phyloP scores from a whole-genome alignment of 1,284 basidiomycete species.

The Marasmius tenuissimus region DNA sequence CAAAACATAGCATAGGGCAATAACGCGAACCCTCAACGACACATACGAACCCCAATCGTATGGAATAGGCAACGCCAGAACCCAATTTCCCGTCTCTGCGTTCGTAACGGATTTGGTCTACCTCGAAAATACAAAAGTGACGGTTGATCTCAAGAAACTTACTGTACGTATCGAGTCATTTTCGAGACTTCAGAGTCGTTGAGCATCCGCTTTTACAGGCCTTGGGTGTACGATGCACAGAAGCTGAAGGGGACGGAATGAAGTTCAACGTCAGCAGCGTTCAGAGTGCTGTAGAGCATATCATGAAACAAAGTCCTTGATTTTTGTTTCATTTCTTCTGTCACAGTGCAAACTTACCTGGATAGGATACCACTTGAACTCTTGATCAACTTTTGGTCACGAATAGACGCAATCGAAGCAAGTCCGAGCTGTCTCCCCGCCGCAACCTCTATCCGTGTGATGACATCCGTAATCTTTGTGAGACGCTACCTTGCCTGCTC shows the following conservation, averaged over 20 bases:
- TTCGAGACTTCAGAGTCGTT: conserved; percentile 5
- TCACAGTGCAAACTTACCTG: not conserved
- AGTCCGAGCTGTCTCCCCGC: not conserved
- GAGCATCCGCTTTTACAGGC: conserved; percentile 33
- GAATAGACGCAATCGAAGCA: not conserved
- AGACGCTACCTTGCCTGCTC: too few relatives aligned
- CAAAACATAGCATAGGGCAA: conserved; percentile 46
- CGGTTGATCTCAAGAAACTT: conserved; percentile 60
- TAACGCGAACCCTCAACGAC: conserved; percentile 70
- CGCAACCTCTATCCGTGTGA: too few relatives aligned
- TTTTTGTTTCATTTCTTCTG: not conserved
- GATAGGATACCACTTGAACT: not conserved
- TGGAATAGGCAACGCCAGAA: conserved; percentile 57
- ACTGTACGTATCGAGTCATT: conserved; percentile 46
- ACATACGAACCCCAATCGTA: conserved; percentile 49
- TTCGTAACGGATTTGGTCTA: conserved; percentile 87
- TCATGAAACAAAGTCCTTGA: not conserved
- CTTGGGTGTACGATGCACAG: conserved; percentile 48
- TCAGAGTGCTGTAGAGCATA: not conserved
- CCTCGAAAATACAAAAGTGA: conserved; percentile 61
- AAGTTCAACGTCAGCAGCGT: conserved; percentile 2
- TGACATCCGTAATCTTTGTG: too few relatives aligned
- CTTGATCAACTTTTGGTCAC: not conserved
- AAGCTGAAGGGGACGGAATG: not conserved
- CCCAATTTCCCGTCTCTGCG: conserved; percentile 66